Evolutionary conservation across 768 basidiomycete genomes (phyloP).

Genomic region (Tulasnella sp.): DNA sequence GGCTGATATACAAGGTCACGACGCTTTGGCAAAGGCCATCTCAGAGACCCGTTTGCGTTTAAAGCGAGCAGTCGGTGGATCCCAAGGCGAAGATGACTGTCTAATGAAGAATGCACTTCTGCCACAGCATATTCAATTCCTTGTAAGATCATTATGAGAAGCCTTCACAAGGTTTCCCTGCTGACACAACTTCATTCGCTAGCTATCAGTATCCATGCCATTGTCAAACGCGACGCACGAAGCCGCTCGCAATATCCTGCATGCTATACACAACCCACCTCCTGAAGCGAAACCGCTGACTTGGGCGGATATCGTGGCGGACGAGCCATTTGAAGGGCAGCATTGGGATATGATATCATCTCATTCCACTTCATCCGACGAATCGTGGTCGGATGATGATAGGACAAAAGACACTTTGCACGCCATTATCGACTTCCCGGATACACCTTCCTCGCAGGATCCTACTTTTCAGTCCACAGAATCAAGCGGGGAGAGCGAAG

Average conservation of each 20-base stretch:
- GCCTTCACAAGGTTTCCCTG: no score
- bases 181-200: no score
- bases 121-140: slow-evolving; percentile 61
- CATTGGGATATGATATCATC: slow-evolving; percentile 72
- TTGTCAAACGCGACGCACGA: slow-evolving; percentile 46
- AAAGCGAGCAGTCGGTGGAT: slow-evolving; percentile 25
- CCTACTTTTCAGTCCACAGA: neutral
- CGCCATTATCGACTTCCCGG: neutral
- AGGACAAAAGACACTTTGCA: neutral
- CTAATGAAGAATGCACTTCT: slow-evolving; percentile 24
- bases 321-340: slow-evolving; percentile 76
- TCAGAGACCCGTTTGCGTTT: slow-evolving; percentile 41
- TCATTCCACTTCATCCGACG: slow-evolving; percentile 20
- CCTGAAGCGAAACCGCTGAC: slow-evolving; percentile 36
- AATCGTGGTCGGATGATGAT: slow-evolving; percentile 3
- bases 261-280: slow-evolving; percentile 37
- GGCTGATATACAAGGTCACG: slow-evolving; percentile 54
- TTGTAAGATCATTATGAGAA: slow-evolving; percentile 37
- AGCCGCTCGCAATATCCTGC: slow-evolving; percentile 42
- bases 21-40: slow-evolving; percentile 50
- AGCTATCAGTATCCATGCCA: slow-evolving; percentile 33
- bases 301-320: slow-evolving; percentile 69
- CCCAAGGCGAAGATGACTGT: neutral
- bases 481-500: neutral
- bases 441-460: neutral